Evolutionary conservation across 345 rosid species (phyloP), one percentile per base, ranked within the genome.

Genomic region (Pugionium dolabratum): DNA sequence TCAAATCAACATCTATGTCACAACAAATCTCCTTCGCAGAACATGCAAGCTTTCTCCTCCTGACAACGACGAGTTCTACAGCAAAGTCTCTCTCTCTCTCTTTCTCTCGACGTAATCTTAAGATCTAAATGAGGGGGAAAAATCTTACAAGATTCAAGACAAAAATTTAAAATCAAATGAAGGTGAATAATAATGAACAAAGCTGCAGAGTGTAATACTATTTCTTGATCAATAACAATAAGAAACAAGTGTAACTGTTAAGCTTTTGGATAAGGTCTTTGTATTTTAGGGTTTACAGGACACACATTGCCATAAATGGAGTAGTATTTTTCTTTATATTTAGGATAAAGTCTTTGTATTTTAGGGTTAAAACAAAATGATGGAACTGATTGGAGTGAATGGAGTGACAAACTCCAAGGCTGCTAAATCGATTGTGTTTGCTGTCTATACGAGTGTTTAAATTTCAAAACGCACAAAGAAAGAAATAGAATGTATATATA

Each of bases 1-100:
- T 40, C 31, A 36, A 37, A 1, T 61, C 48, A 47, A 37, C 66
- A 53, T 69, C 18, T 37, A 8, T 32, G 18, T 34, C 25, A 3
- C 42, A 46, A 60, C 39, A n/a, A 55, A 26, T 63, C 69, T 55
- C 75, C 51, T 71, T 63, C 75, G 47, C 64, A 63, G 75, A 71
- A 71, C 75, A 63, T 71, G 75, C 75, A 7, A 55, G 42, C 52
- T 31, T 39, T 61, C 48, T 54, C 62, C 50, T 54, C 47, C n/a
- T 62, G 75, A 71, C 43, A 54, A 54, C 5, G 63, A 54, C 69
- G 9, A 62, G 1, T 70, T 54, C 67, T 43, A 61, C 47, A 70
- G 9, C 68, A 11, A 44, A 36, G 2, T 5, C 39, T 26, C 41
- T 34, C 4, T 56, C 46, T 53, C 37, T 51, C 58, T 52, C 44